Evolutionary conservation across 805 yeast species (phyloP).

Genomic region (Candida methanosorbosa): DNA sequence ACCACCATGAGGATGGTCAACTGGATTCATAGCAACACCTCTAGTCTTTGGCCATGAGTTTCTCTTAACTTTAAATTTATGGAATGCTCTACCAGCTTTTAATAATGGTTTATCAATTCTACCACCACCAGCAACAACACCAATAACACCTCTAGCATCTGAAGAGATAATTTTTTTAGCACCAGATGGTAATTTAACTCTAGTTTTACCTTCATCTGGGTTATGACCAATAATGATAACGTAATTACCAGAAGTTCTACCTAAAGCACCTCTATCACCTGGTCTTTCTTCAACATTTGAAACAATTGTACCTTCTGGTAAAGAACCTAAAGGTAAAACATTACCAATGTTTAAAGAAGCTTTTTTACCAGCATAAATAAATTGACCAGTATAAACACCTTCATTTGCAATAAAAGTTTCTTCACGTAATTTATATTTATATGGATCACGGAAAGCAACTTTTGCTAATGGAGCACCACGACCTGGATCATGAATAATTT

Average conservation of each 20-base stretch:
- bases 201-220: conserved; percentile 98
- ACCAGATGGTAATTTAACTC: conserved; percentile 99
- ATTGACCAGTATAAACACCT: conserved; percentile 99
- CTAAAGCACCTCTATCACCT: conserved; percentile 99
- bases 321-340: conserved; percentile 92
- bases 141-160: conserved; percentile 98
- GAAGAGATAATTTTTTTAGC: conserved; percentile 95
- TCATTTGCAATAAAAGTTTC: conserved; percentile 99
- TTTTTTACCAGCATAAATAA: conserved; percentile 97
- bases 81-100: conserved; percentile 99
- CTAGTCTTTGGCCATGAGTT: conserved; percentile 99
- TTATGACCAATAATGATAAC: conserved; percentile 98
- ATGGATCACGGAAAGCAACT: conserved; percentile 99
- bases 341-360: conserved; percentile 96
- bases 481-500: conserved; percentile 98
- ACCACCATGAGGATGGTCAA: conserved; percentile 99
- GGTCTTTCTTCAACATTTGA: conserved; percentile 98
- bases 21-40: conserved; percentile 99
- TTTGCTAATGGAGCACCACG: conserved; percentile 99
- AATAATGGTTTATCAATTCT: conserved; percentile 99
- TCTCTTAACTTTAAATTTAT: conserved; percentile 98
- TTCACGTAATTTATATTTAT: conserved; percentile 95
- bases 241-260: conserved; percentile 99
- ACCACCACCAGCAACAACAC: conserved; percentile 99
- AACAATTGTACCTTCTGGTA: conserved; percentile 99